Percentiles rank a stretch among this genome's conserved stretches.
Evolutionary conservation across 169 alveolate genomes (phyloP).

Genomic region (Plasmodium gallinaceum): DNA sequence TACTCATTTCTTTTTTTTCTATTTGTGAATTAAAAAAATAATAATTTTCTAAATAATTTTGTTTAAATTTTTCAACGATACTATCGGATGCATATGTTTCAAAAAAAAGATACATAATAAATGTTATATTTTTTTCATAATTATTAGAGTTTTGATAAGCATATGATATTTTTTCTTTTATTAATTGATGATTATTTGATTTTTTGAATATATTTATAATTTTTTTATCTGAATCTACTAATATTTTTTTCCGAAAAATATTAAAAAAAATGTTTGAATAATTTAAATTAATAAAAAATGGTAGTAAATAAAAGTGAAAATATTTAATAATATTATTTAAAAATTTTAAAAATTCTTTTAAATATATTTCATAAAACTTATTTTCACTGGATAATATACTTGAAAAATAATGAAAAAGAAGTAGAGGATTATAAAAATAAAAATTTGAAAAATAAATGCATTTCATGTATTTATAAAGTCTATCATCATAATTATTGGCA

Average conservation of each 20-base stretch:
- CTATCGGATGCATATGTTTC: slow-evolving; percentile 19
- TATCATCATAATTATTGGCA: slow-evolving; percentile 61
- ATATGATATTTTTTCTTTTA: slow-evolving; percentile 26
- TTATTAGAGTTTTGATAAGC: neutral
- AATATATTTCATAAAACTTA: slow-evolving; percentile 32
- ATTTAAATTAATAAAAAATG: slow-evolving; percentile 67
- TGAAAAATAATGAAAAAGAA: slow-evolving; percentile 43
- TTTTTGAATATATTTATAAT: slow-evolving; percentile 8
- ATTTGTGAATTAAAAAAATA: slow-evolving; percentile 30
- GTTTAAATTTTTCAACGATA: slow-evolving; percentile 15
- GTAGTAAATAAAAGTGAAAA: slow-evolving; percentile 67
- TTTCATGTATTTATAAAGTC: slow-evolving; percentile 48
- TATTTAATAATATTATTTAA: slow-evolving; percentile 58
- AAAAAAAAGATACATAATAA: slow-evolving; percentile 9
- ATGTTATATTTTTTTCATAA: slow-evolving; percentile 11
- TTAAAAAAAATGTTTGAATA: slow-evolving; percentile 36
- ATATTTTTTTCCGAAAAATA: slow-evolving; percentile 19
- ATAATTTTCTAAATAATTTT: slow-evolving; percentile 29
- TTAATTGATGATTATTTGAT: neutral
- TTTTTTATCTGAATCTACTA: neutral
- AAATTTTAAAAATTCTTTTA: slow-evolving; percentile 45
- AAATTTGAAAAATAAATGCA: slow-evolving; percentile 30
- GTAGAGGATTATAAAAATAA: slow-evolving; percentile 57
- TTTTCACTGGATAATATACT: slow-evolving; percentile 16
- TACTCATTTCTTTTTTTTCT: neutral